Evolutionary conservation across 768 basidiomycete genomes (phyloP), one percentile per base, ranked within the genome.

Genomic region (Lactifluus rugatus): DNA sequence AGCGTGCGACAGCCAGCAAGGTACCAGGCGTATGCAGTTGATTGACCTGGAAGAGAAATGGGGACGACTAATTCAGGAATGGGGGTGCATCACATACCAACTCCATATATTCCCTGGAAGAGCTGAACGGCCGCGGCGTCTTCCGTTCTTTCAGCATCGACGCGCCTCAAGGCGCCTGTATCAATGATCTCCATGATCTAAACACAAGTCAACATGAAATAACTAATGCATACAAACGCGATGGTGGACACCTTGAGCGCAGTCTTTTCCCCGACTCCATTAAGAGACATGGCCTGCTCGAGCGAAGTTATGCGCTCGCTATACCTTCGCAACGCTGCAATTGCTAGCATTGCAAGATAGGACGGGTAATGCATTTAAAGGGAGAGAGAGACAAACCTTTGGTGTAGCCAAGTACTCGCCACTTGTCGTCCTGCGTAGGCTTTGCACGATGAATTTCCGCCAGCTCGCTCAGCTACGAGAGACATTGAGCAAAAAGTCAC

Each of bases 61-160:
- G 34, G 17, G n/a, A 31, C 3, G 19, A 17, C 13, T 9, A 23
- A 23, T 13, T 2, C 8, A 13, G 19, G 4, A 13, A 13, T 7
- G 3, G 9, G 2, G 13, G 13, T 21, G n/a, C 14, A 48, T 41
- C 55, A 71, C 84, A 59, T 60, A 82, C 91, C 93, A 57, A 93
- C 89, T 32, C 89, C 91, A 65, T 94, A 94, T 44, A 96, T 85
- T 8, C 88, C 87, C 54, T 80, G 79, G 66, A 95, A 93, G 10
- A 82, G 47, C 23, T 74, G 71, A 2, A 78, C 75, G 0, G 77
- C 77, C 39, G 72, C 67, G 1, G 87, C 75, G 51, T 87, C 87
- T 36, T 80, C 81, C 1, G 84, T 85, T 23, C 72, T 75, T 68
- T 88, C 87, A 56, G 82, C 83, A 34, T 70, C 71, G 55, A 93